These are phyloP conservation scores for Hypomontagnella monticulosa DNA, from an alignment of 495 filamentous ascomycete genomes.

Conservation along the genomic window DNA sequence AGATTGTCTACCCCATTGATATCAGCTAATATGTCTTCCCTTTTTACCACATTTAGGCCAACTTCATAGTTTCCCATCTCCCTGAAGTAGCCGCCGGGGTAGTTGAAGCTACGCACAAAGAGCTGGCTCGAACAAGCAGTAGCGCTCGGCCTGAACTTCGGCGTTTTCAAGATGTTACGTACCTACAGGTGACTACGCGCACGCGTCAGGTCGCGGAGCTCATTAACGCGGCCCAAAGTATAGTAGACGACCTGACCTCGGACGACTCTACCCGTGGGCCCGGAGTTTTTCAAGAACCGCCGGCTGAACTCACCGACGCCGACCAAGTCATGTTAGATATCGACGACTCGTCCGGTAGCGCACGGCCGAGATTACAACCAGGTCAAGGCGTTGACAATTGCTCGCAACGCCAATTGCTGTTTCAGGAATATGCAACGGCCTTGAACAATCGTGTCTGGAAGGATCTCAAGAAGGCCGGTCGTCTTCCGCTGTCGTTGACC, in stretches of 20 bases:
- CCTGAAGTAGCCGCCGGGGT: constrained; percentile 31
- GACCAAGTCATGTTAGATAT: constrained; percentile 27
- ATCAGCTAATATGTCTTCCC: constrained; percentile 6
- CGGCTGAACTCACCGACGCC: constrained; percentile 1
- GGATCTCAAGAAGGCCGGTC: constrained; percentile 36
- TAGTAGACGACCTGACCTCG: constrained; percentile 36
- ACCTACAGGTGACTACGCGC: constrained; percentile 24
- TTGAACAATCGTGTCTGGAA: constrained; percentile 35
- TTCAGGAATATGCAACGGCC: constrained; percentile 18
- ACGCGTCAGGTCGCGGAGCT: constrained; percentile 18
- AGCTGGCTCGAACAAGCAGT: constrained; percentile 22
- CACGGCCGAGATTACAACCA: constrained; percentile 16
- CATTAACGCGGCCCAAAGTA: constrained; percentile 40
- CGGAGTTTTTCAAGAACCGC: constrained; percentile 38
- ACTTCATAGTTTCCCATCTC: constrained; percentile 32
- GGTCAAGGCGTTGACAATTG: background rate
- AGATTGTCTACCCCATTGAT: background rate
- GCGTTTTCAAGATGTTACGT: constrained; percentile 4
- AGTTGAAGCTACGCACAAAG: constrained; percentile 35
- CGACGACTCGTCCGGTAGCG: constrained; percentile 1
- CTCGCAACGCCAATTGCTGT: background rate
- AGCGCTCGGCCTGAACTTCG: constrained; percentile 20
- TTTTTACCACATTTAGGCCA: constrained; percentile 21
- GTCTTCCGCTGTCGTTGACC: constrained; percentile 49
- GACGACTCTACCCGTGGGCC: constrained; percentile 5